Evolutionary conservation across 805 yeast genomes (phyloP).

Genomic region (Lachancea sp.): DNA sequence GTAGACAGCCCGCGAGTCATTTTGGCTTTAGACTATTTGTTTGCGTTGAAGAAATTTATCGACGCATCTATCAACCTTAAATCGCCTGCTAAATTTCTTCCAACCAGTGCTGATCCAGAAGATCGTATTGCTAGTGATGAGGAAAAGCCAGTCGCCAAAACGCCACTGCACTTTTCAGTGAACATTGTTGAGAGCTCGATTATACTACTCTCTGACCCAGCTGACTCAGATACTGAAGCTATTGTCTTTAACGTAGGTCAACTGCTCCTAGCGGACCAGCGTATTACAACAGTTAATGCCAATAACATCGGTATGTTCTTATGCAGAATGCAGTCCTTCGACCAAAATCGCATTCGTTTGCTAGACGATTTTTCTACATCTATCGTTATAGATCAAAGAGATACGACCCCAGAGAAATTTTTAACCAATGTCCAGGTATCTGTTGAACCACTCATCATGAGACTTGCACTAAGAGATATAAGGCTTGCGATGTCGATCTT

Average conservation of each 20-base stretch:
- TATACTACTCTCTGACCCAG: conserved; percentile 74
- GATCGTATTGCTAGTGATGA: conserved; percentile 6
- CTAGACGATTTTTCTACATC: conserved; percentile 86
- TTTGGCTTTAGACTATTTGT: conserved; percentile 77
- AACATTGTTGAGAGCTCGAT: conserved; percentile 74
- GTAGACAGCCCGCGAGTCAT: conserved; percentile 77
- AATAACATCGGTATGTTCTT: conserved; percentile 83
- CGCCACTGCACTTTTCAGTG: conserved; percentile 46
- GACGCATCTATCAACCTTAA: conserved; percentile 40
- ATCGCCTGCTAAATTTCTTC: conserved; percentile 12
- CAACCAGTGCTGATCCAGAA: conserved; percentile 4
- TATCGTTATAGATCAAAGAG: conserved; percentile 63
- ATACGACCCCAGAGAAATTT: conserved; percentile 51
- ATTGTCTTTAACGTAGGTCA: conserved; percentile 86
- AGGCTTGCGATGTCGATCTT: conserved; percentile 69
- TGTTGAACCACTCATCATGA: conserved; percentile 71
- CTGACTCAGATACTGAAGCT: conserved; percentile 67
- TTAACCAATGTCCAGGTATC: conserved; percentile 62
- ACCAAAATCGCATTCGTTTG: conserved; percentile 59
- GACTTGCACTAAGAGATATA: conserved; percentile 84
- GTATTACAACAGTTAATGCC: conserved; percentile 58
- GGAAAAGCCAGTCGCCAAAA: conserved; percentile 7
- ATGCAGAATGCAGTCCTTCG: conserved; percentile 62
- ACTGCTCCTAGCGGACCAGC: conserved; percentile 60
- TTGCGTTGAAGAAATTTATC: conserved; percentile 63